Evolutionary conservation across 768 basidiomycete genomes (phyloP), one percentile per base, ranked within the genome.

Genomic region (Crucibulum laeve): DNA sequence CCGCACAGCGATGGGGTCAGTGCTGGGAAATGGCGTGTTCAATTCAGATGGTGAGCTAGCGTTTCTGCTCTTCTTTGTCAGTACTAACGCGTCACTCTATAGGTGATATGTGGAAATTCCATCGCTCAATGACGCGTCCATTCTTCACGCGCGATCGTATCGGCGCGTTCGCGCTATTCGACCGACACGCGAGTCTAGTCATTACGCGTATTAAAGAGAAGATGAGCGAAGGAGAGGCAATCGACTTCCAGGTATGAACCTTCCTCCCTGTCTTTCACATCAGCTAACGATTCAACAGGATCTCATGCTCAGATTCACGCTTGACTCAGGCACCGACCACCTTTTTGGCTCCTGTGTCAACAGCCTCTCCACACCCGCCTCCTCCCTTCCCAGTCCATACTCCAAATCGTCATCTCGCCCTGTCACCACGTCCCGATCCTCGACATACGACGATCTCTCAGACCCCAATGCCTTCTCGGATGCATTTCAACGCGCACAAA

Each of bases 281-380:
- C 19, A 67, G 73, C 43, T 61, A 72, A 36, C 66, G 70, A 43
- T 59, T 52, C 5, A 22, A 4, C 43, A 67, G 62, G 72, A 70
- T 48, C 47, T 64, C 4, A 57, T 63, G 15, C 59, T 49, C 1
- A 63, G 72, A 2, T 79, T 78, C 55, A 77, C 30, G 13, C 79
- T 82, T 25, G 80, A 83, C 52, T 77, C 76, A 0, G 76, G 77
- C 0, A 73, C 77, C 0, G 74, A 76, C 19, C 80, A 82, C 52
- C 64, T 80, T 7, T 77, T 79, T 45, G 75, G 78, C 23, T 54
- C 55, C 13, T 54, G 64, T 15, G 70, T 69, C 7, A 67, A 67
- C 10, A 66, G 69, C 13, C 64, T 76, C 0, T 26, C 47, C 50
- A 24, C 70, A 54, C 47, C 68, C 61, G 30, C 53, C 43, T 40